A percentile compares a stretch with the other conserved stretches of the same genome.
Conservation (phyloP, 495 filamentous ascomycete genomes). For the Annulohypoxylon moriforme region DNA sequence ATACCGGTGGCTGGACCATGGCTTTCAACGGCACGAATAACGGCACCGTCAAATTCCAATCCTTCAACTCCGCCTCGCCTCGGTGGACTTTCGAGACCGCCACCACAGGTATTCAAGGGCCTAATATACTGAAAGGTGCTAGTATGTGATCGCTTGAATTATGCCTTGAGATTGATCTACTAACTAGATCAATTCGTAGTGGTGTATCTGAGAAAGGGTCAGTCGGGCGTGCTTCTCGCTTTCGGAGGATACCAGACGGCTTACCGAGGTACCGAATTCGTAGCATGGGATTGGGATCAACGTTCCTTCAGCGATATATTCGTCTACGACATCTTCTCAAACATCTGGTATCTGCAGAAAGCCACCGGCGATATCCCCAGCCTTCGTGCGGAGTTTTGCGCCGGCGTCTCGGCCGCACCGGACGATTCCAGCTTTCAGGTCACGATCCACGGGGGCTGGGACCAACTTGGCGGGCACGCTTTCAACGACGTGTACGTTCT, state of each 20-base stretch:
- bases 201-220: slow-evolving; percentile 31
- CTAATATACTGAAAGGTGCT: slow-evolving; percentile 8
- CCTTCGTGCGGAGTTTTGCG: slow-evolving; percentile 64
- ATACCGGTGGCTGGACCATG: slow-evolving; percentile 18
- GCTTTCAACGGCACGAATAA: slow-evolving; percentile 19
- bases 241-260: slow-evolving; percentile 33
- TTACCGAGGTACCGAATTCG: slow-evolving; percentile 4
- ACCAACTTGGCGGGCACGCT: slow-evolving; percentile 42
- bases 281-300: slow-evolving; percentile 3
- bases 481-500: slow-evolving; percentile 70
- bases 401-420: slow-evolving; percentile 62
- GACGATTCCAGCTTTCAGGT: slow-evolving; percentile 60
- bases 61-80: background rate
- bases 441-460: slow-evolving; percentile 59
- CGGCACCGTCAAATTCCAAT: slow-evolving; percentile 26
- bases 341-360: slow-evolving; percentile 66
- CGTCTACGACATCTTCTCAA: slow-evolving; percentile 62
- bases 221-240: slow-evolving; percentile 22
- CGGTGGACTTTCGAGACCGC: slow-evolving; percentile 18
- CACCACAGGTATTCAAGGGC: slow-evolving; percentile 12
- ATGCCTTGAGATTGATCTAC: background rate
- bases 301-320: slow-evolving; percentile 55
- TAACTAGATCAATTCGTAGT: slow-evolving; percentile 9
- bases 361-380: slow-evolving; percentile 60
- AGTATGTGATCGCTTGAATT: slow-evolving; percentile 3